These are phyloP conservation scores for Talaromyces sp. DNA, from an alignment of 2,329 filamentous ascomycete species.

Conservation along the genomic window DNA sequence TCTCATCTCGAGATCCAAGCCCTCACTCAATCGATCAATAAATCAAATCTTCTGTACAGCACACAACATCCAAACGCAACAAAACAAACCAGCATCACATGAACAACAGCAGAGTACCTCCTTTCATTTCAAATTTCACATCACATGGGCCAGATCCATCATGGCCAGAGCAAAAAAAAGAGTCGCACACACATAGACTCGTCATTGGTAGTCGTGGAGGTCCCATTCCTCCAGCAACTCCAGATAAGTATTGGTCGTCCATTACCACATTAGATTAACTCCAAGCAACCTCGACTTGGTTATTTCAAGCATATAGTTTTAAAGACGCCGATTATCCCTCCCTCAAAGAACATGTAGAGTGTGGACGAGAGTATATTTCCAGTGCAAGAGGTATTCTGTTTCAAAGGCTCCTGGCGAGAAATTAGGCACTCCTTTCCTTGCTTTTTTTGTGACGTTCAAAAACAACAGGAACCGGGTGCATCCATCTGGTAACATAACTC, in stretches of 20 bases:
- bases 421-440: neutral
- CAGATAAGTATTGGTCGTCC: neutral
- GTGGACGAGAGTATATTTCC: neutral
- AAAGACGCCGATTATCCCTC: slow-evolving; percentile 3
- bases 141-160: slow-evolving; percentile 10
- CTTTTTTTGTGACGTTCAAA: neutral
- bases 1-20: neutral
- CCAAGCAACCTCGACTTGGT: neutral
- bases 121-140: slow-evolving; percentile 7
- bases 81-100: slow-evolving; percentile 4
- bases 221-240: slow-evolving; percentile 1
- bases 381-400: neutral
- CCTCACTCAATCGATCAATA: neutral
- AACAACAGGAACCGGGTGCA: neutral
- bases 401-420: neutral
- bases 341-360: neutral
- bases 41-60: slow-evolving; percentile 5
- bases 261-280: slow-evolving; percentile 1
- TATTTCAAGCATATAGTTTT: slow-evolving; percentile 4
- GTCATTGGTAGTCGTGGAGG: slow-evolving; percentile 5
- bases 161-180: slow-evolving; percentile 1
- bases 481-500: neutral
- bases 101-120: slow-evolving; percentile 6
- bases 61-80: neutral
- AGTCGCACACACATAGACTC: slow-evolving; percentile 4